Base-by-base conservation (phyloP, 139 green algal species). In the Deuterostichococcus epilithicus region DNA sequence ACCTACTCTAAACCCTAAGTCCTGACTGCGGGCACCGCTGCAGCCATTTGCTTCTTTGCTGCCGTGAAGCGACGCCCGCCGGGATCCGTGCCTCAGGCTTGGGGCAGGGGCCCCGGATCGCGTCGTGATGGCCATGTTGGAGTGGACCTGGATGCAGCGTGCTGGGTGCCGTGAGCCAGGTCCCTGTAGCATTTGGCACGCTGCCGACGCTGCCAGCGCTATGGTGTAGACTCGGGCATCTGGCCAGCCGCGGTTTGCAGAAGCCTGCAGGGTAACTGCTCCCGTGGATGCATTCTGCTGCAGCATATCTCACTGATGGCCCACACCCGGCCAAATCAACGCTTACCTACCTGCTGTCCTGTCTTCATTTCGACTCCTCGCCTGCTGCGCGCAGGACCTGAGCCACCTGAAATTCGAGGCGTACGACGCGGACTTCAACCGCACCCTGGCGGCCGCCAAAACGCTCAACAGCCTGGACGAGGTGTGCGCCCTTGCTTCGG, bases 1-100 rank as follows among this genome's bases (percentile, higher is more conserved):
- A 82, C 45, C n/a, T n/a, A n/a, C n/a, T n/a, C 81, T 88, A 23
- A 25, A 80, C 10, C 67, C 35, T 36, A 45, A 76, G 32, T 42
- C 5, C 47, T 76, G 52, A 52, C 36, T 33, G 8, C 42, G 70
- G 42, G 66, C 39, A 28, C 23, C 71, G 8, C 26, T 32, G 23
- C 25, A 30, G 2, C 65, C 22, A 2, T 25, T 35, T 28, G 28
- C 28, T 58, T 70, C 67, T 76, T 15, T n/a, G 25, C 23, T 26
- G 1, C 2, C 36, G 1, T 26, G 65, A 18, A 26, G 20, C 1
- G 25, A 30, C 15, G 25, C 3, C 3, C 36, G 65, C 65, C 34
- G 18, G 23, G n/a, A 71, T n/a, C 65, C n/a, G n/a, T 39, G n/a
- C 25, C n/a, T 37, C 23, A 71, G 22, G 20, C 52, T n/a, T 66